phyloP scores from a whole-genome alignment of 306 rosid species.

The Dryas alaskensis region DNA sequence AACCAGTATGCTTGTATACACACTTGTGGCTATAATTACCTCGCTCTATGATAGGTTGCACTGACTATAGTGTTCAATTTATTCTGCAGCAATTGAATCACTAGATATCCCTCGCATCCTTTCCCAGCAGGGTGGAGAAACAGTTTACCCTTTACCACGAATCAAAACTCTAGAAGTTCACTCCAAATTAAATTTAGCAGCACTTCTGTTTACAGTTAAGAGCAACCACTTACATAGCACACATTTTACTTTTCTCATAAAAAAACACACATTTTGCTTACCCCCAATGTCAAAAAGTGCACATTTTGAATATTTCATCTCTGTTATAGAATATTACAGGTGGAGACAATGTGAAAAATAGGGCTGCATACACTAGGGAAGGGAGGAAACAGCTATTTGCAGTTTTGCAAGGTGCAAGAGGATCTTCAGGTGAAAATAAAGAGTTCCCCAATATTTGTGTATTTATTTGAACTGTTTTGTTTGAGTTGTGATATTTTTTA shows the following conservation, averaged over 20 bases:
- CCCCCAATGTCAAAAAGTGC: conserved; percentile 12
- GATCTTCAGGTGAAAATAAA: conserved; percentile 77
- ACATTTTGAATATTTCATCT: conserved; percentile 26
- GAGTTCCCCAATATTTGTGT: not conserved
- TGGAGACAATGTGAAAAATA: conserved; percentile 70
- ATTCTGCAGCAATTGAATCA: conserved; percentile 78
- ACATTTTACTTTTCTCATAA: not conserved
- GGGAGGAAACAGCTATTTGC: conserved; percentile 94
- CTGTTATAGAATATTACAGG: conserved; percentile 57
- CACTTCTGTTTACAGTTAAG: conserved; percentile 87
- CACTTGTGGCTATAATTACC: no score
- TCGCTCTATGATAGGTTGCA: not conserved
- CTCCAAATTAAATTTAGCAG: conserved; percentile 85
- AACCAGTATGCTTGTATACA: not conserved
- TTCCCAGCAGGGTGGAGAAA: conserved; percentile 98
- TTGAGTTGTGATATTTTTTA: not conserved
- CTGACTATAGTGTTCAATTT: conserved; percentile 33
- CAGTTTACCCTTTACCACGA: conserved; percentile 85
- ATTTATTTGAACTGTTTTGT: conserved; percentile 2
- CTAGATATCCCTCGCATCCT: conserved; percentile 94
- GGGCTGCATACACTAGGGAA: conserved; percentile 66
- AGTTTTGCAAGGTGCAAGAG: conserved; percentile 94
- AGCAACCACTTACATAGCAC: conserved; percentile 23
- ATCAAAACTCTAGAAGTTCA: conserved; percentile 84
- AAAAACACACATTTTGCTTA: not conserved